phyloP scores from a whole-genome alignment of 1,284 basidiomycete species.

The Cutaneotrichosporon cutaneum region DNA sequence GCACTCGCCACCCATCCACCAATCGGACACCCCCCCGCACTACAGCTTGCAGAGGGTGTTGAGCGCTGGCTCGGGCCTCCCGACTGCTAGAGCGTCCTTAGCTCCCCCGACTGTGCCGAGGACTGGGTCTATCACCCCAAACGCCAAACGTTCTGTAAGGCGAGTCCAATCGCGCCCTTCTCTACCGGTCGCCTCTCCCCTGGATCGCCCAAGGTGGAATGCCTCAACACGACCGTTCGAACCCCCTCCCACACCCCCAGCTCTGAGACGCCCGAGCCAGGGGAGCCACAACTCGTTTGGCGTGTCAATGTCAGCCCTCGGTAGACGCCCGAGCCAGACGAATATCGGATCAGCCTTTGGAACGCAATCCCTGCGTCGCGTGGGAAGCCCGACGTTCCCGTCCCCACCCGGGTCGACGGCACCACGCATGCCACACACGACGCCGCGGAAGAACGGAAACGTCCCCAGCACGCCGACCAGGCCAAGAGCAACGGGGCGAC shows the following conservation, averaged over 20 bases:
- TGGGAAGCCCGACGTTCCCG: neutral
- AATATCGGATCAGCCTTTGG: neutral
- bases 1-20: neutral
- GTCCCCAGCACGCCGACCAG: conserved; percentile 7
- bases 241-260: conserved; percentile 3
- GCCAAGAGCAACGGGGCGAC: neutral
- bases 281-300: conserved; percentile 1
- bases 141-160: conserved; percentile 8
- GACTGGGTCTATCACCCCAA: conserved; percentile 15
- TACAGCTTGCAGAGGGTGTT: conserved; percentile 14
- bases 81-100: conserved; percentile 5
- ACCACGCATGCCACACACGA: conserved; percentile 7
- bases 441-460: conserved; percentile 12
- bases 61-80: conserved; percentile 13
- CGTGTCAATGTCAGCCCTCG: neutral
- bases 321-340: neutral
- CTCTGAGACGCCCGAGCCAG: conserved; percentile 6
- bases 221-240: conserved; percentile 19
- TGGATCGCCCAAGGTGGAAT: conserved; percentile 35
- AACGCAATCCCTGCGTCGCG: conserved; percentile 7
- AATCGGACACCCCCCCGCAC: neutral
- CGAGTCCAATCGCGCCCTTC: conserved; percentile 9
- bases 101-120: neutral
- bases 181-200: neutral
- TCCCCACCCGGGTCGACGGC: conserved; percentile 5